phyloP scores from a whole-genome alignment of 257 asterid species.

The Mentha longifolia region DNA sequence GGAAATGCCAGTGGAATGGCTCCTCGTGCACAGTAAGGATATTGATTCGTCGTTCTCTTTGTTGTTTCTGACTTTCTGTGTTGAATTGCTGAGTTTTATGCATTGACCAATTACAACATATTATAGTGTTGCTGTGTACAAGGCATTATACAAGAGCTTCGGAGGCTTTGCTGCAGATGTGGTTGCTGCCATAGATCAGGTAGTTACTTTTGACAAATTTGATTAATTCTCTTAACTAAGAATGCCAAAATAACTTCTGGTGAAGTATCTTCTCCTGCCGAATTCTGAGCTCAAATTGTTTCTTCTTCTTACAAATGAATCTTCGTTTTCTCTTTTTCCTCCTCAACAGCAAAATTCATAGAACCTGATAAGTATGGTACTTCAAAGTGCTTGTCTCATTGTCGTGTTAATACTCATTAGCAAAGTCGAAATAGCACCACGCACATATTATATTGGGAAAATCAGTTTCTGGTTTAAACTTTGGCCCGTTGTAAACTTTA shows the following conservation, averaged over 20 bases:
- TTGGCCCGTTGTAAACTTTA: too few species aligned
- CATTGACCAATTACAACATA: conserved; percentile 32
- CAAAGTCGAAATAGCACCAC: too few species aligned
- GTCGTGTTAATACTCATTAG: too few species aligned
- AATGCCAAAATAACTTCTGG: neutral
- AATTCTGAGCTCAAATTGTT: too few species aligned
- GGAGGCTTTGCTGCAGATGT: conserved; percentile 99
- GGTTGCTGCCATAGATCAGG: conserved; percentile 99
- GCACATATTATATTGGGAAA: too few species aligned
- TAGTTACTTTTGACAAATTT: conserved; percentile 32
- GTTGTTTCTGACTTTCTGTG: neutral
- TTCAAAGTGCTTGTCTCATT: too few species aligned
- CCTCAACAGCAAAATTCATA: too few species aligned
- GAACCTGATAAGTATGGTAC: too few species aligned
- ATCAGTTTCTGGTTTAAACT: too few species aligned
- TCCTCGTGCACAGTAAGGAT: conserved; percentile 95
- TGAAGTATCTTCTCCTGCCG: too few species aligned
- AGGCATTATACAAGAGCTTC: conserved; percentile 97
- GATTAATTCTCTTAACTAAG: neutral
- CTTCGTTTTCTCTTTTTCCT: too few species aligned
- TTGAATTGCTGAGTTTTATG: conserved; percentile 1
- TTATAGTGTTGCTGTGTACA: conserved; percentile 85
- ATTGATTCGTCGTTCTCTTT: conserved; percentile 12
- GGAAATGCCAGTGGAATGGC: conserved; percentile 99
- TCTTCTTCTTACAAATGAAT: too few species aligned